A percentile compares a stretch with the other conserved stretches of the same genome.
These are phyloP conservation scores for Aspergillus sp. DNA, from an alignment of 2,329 filamentous ascomycete species.

Conservation along the genomic window DNA sequence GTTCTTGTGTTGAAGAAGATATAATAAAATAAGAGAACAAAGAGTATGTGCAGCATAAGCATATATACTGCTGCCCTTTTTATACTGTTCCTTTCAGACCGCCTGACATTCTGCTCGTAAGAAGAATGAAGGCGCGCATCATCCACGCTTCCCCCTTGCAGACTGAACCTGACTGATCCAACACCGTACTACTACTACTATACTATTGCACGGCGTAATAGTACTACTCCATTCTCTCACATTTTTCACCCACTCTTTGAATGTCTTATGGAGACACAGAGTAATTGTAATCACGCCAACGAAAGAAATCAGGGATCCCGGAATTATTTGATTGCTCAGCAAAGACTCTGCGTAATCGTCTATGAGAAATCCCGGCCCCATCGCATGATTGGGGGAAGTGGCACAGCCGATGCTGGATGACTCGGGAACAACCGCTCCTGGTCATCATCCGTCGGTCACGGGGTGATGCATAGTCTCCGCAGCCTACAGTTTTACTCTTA, in stretches of 20 bases:
- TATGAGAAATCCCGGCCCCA: neutral
- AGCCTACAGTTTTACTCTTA: neutral
- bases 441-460: neutral
- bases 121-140: conserved; percentile 8
- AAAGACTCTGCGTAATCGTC: neutral
- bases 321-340: neutral
- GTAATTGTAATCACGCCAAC: conserved; percentile 3
- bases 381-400: conserved; percentile 11
- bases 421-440: conserved; percentile 8
- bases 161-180: neutral
- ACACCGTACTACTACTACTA: neutral
- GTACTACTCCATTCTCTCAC: neutral
- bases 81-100: neutral
- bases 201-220: neutral
- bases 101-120: conserved; percentile 7
- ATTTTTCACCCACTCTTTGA: neutral
- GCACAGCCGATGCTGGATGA: conserved; percentile 2
- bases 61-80: neutral
- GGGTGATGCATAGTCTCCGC: neutral
- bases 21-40: neutral
- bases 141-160: conserved; percentile 7
- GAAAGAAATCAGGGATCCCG: neutral
- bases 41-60: neutral
- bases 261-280: neutral
- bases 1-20: neutral